Evolutionary conservation across 176 grass and related monocot genomes (phyloP), one percentile per base, ranked within the genome.

Genomic region (Otatea glauca): DNA sequence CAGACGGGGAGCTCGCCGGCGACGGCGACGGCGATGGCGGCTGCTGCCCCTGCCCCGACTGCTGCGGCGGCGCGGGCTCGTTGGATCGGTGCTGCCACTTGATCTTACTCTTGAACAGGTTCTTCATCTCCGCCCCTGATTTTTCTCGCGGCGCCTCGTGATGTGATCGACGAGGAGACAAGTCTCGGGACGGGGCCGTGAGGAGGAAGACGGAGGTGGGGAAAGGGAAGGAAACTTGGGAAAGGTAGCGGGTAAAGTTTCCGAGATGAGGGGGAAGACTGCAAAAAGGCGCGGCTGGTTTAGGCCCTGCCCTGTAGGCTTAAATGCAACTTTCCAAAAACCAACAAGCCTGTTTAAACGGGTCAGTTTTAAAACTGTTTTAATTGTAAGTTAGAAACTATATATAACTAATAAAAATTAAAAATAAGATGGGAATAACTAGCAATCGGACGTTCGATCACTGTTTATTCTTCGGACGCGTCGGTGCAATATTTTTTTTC

Each of bases 31-130:
- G 9, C 39, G 34, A n/a, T 66, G 82, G n/a, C n/a, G n/a, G n/a
- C n/a, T 17, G 18, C 72, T 66, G 82, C 89, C 45, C 39, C 78
- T 76, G 82, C 45, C 12, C 18, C n/a, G n/a, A n/a, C n/a, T n/a
- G n/a, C 51, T 47, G 8, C 27, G 77, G 34, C 3, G 89, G 7
- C 18, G 85, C 82, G 18, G 82, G 84, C 25, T 99, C 96, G 93
- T 68, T 99, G 63, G 96, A 95, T 82, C 96, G 91, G 79, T 94
- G 88, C 65, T 94, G 93, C 77, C 87, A 84, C 86, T 90, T 94
- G 85, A 94, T 94, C 90, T 98, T 98, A 71, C 86, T 90, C 93
- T 99, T 99, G 82, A 99, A 99, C 78, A 99, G 81, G 81, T 84
- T 89, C 91, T 99, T 99, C 96, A 99, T 99, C 77, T 61, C 86